A percentile compares a stretch with the other conserved stretches of the same genome.
Evolutionary conservation across 2,329 filamentous ascomycete genomes (phyloP).

Genomic region (Didymella lethalis): DNA sequence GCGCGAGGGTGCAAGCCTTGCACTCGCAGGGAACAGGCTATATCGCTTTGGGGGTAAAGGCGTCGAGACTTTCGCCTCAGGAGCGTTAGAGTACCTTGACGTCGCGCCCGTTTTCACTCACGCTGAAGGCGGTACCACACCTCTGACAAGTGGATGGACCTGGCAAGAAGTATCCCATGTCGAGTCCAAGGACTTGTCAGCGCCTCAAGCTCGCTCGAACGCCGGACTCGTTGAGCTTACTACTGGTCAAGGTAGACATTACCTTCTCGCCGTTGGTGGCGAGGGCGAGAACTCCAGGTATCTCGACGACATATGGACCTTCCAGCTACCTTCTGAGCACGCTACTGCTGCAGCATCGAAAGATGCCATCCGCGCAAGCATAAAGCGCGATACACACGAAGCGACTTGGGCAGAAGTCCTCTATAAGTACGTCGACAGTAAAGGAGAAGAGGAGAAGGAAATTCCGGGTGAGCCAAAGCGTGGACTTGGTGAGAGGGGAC

Average conservation of each 20-base stretch:
- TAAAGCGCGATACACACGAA: slow-evolving; percentile 58
- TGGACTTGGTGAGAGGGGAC: slow-evolving; percentile 53
- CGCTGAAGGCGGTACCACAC: slow-evolving; percentile 46
- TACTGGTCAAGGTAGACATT: slow-evolving; percentile 62
- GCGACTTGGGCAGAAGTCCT: slow-evolving; percentile 61
- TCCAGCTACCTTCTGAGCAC: slow-evolving; percentile 60
- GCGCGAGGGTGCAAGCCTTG: slow-evolving; percentile 51
- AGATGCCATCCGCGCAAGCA: slow-evolving; percentile 56
- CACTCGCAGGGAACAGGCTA: slow-evolving; percentile 56
- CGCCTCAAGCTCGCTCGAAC: slow-evolving; percentile 54
- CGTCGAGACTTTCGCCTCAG: slow-evolving; percentile 30
- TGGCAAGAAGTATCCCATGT: slow-evolving; percentile 41
- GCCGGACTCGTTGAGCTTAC: slow-evolving; percentile 58
- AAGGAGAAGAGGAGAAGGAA: slow-evolving; percentile 54
- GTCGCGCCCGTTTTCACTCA: slow-evolving; percentile 47
- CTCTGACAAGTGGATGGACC: slow-evolving; percentile 44
- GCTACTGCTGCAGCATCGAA: slow-evolving; percentile 60
- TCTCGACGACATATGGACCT: slow-evolving; percentile 60
- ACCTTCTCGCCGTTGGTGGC: slow-evolving; percentile 62
- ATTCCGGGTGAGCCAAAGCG: slow-evolving; percentile 48
- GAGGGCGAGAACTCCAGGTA: slow-evolving; percentile 39
- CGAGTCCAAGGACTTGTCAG: slow-evolving; percentile 22
- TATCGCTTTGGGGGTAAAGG: slow-evolving; percentile 56
- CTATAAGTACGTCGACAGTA: slow-evolving; percentile 56
- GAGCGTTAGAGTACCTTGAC: slow-evolving; percentile 43